Base-by-base conservation (phyloP, 1,284 basidiomycete species). In the Trametes sp. region DNA sequence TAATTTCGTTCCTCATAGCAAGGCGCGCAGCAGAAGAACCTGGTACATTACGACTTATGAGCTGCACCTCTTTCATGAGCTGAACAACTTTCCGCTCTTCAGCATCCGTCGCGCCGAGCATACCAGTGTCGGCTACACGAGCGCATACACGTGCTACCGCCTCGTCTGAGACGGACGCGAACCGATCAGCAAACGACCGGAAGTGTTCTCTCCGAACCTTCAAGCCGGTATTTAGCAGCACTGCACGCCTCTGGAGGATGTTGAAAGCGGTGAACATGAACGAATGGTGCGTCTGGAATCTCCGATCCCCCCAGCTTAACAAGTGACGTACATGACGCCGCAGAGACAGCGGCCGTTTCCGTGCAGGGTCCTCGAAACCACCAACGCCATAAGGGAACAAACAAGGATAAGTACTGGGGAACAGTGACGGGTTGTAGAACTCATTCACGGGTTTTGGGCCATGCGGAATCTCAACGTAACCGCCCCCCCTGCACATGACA, bases 251-350 rank as follows among this genome's bases (percentile, higher is more conserved):
- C 56, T 81, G 79, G 0, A 79, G 2, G 5, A 80, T 75, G 63
- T 78, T 80, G 57, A 80, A 80, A 0, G 65, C 73, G 1, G 71
- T 74, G 49, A 81, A 80, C 0, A 75, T 23, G 59, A 80, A 81
- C 0, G 73, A 75, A 28, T 71, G 69, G 63, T 80, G 77, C 31
- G 71, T 65, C 51, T 76, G 76, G 59, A 80, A 81, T 2, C 74
- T 65, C 2, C 57, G 50, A 61, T 81, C 79, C 23, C 53, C 2
- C 0, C 78, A 57, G 10, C 35, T 61, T 9, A 78, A 68, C 0
- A 75, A 54, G 55, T 78, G 73, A 33, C 70, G 72, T 0, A 75
- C 50, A 26, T 52, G 50, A 2, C 50, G n/a, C 16, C 31, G 16
- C 21, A 52, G 6, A 3, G 31, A 52, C 67, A 80, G 3, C 1